Evolutionary conservation across 2,329 filamentous ascomycete genomes (phyloP), one percentile per base, ranked within the genome.

Genomic region (Coleophoma crateriformis): DNA sequence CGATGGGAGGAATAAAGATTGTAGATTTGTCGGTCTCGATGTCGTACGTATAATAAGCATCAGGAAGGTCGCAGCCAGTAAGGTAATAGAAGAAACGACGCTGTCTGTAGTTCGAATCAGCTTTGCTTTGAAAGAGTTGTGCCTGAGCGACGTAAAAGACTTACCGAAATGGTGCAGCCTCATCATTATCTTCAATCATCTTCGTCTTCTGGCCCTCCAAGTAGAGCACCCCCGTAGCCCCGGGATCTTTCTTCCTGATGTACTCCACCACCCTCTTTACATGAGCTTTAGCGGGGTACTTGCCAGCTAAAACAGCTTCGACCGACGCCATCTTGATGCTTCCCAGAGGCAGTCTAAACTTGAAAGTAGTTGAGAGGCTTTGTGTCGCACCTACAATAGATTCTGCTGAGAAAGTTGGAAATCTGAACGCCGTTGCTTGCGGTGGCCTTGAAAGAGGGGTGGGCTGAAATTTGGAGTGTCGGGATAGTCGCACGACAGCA

Each of bases 31-130:
- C 78, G 44, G 81, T 77, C 42, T 79, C 74, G 50, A 95, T 85
- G 57, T 96, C 85, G 73, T 96, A 96, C 50, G 85, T 79, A 52
- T 90, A 79, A 65, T 85, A 84, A 61, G 86, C 86, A 68, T 96
- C 90, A 51, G 91, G 80, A 32, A 95, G 77, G 54, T 84, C 58
- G 64, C 84, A 95, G 59, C 94, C 94, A 20, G 89, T 92, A 41
- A 97, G 76, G 70, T 99, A 99, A 79, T 88, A 96, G 73, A 99
- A 99, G 68, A 84, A 88, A 49, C 94, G 85, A 55, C 91, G 88
- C 71, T 96, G 91, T 57, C 89, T 90, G 58, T 10, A 48, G 22
- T 33, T 40, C 40, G 13, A 27, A 11, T 27, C 27, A 27, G 27
- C 27, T 27, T 27, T 27, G 27, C 27, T 27, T 27, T 7, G 5